Conservation (phyloP, 305 asterid species). For the Fraxinus angustifolia region DNA sequence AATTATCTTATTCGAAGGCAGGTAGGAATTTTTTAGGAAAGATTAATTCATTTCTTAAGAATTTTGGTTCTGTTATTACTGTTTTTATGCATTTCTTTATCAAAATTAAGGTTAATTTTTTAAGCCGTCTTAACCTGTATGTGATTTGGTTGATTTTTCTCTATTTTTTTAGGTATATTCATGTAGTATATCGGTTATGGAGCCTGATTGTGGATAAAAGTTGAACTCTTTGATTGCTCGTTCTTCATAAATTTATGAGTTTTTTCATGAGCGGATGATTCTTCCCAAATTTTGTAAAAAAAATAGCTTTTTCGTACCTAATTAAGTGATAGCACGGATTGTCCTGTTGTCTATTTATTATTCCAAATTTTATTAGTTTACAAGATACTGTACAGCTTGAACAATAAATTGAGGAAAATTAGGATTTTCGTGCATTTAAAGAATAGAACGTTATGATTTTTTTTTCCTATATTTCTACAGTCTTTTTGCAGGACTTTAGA, state of each 20-base stretch:
- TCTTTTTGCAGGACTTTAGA: background rate
- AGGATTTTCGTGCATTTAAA: background rate
- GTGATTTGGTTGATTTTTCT: background rate
- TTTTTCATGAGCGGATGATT: background rate
- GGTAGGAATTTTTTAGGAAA: constrained; percentile 34
- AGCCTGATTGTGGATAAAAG: background rate
- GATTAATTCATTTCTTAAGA: background rate
- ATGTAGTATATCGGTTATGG: background rate
- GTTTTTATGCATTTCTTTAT: background rate
- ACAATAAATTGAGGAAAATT: background rate
- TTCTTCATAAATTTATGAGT: background rate
- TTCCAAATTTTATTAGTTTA: too few relatives aligned
- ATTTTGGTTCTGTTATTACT: background rate
- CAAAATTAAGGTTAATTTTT: background rate
- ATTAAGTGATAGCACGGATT: background rate
- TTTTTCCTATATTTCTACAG: background rate
- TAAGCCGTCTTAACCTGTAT: background rate
- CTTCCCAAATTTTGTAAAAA: background rate
- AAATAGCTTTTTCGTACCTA: background rate
- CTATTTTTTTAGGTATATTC: background rate
- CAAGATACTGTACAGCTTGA: background rate
- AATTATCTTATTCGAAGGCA: constrained; percentile 77
- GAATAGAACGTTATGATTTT: background rate
- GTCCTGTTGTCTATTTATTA: background rate
- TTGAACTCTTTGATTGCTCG: background rate